Conservation (phyloP, 805 yeast genomes). For the Zygoascus ofunaensis region DNA sequence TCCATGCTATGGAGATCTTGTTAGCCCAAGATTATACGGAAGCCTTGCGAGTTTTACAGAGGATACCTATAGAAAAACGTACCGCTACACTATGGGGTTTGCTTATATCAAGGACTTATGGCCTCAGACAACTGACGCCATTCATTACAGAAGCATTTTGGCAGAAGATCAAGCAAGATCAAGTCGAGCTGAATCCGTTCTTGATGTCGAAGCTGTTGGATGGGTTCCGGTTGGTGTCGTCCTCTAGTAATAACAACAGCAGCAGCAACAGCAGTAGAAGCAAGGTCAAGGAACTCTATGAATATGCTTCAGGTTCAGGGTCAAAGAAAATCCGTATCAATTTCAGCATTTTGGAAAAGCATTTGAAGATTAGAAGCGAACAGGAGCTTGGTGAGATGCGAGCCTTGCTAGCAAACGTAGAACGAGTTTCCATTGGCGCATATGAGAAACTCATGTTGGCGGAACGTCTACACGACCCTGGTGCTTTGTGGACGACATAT, state of each 20-base stretch:
- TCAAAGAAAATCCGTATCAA: neutral
- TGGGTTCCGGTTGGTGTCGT: constrained; percentile 6
- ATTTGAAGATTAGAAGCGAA: constrained; percentile 1
- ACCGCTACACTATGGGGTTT: constrained; percentile 21
- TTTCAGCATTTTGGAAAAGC: neutral
- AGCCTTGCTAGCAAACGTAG: constrained; percentile 1
- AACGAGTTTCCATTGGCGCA: neutral
- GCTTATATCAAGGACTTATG: constrained; percentile 15
- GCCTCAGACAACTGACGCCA: constrained; percentile 15
- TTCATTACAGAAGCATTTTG: constrained; percentile 14
- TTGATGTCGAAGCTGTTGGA: constrained; percentile 9
- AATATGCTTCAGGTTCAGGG: neutral
- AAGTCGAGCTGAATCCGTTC: constrained; percentile 8
- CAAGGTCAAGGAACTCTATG: constrained; percentile 11
- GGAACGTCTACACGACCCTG: constrained; percentile 29
- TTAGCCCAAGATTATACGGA: constrained; percentile 10
- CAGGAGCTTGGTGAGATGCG: constrained; percentile 5
- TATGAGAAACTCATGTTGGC: constrained; percentile 9
- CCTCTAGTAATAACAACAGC: no score
- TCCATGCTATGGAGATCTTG: constrained; percentile 13
- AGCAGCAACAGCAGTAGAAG: no score
- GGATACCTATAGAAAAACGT: constrained; percentile 6
- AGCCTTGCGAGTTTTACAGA: constrained; percentile 10
- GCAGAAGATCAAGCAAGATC: constrained; percentile 10
- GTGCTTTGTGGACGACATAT: constrained; percentile 30